Base-by-base conservation (phyloP, 2,329 filamentous ascomycete genomes). In the Thielaviopsis populi region DNA sequence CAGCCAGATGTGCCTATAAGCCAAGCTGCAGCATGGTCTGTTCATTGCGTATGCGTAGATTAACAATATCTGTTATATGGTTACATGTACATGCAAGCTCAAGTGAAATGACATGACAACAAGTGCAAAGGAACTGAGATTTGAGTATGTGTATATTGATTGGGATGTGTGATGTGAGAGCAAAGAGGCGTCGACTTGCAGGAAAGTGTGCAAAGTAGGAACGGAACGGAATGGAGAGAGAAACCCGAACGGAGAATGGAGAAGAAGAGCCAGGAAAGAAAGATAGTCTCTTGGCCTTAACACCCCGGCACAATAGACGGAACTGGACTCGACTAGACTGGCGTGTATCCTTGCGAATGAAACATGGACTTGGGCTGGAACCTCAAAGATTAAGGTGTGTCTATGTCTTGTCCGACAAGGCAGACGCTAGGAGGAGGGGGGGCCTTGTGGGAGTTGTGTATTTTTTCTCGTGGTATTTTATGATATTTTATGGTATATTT, bases 291-390 rank as follows among this genome's bases (percentile, higher is more conserved):
- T 46, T 62, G 17, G 59, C 41, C 59, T 46, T 61, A 46, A 61
- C 43, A 41, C 54, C 50, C 62, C 54, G 17, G 43, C 50, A 27
- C 50, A 41, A 48, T 46, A 10, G 40, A 48, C 40, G 59, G 59
- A 61, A 43, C 59, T 61, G 24, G 59, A 46, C 59, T 61, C 40
- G 59, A 60, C 58, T 19, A 27, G 42, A 61, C 40, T 46, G 24
- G 42, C 41, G 15, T 41, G 11, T 33, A 62, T 62, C 61, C 61
- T 54, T 56, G 50, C 27, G 11, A 56, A 33, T 56, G 27, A 13
- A 30, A 40, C 27, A 62, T 62, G 22, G 61, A 62, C 48, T 48
- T 30, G 48, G 46, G 61, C 61, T 62, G 61, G 61, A 62, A 53
- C 61, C 46, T 62, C 43, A n/a, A 62, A 43, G 24, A 56, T 56